Percentiles rank a stretch among this genome's conserved stretches.
These are phyloP conservation scores for Monosporascus sp. DNA, from an alignment of 2,329 filamentous ascomycete genomes.

Conservation along the genomic window DNA sequence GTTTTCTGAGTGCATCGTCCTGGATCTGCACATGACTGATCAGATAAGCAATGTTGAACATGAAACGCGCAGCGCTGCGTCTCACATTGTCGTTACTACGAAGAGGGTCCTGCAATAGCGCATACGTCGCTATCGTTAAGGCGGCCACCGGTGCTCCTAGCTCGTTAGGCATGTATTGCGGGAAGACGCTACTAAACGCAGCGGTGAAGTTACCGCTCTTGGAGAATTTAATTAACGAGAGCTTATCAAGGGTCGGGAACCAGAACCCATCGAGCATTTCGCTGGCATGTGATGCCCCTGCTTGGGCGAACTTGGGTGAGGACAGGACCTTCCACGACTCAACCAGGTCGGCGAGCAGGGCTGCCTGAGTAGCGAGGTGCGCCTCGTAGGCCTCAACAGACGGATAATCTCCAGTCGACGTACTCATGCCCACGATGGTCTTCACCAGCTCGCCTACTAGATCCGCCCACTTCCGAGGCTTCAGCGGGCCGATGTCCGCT, in stretches of 20 bases:
- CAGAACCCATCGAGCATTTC: conserved; percentile 22
- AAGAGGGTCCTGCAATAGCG: conserved; percentile 29
- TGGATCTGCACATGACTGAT: conserved; percentile 16
- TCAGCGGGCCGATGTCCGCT: conserved; percentile 29
- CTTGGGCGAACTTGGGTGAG: conserved; percentile 18
- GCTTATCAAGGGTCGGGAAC: conserved; percentile 23
- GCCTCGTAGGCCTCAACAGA: conserved; percentile 23
- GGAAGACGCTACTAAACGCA: conserved; percentile 31
- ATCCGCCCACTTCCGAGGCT: conserved; percentile 27
- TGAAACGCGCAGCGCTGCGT: conserved; percentile 18
- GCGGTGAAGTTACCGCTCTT: conserved; percentile 17
- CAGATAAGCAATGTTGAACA: conserved; percentile 19
- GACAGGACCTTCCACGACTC: conserved; percentile 37
- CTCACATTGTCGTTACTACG: conserved; percentile 15
- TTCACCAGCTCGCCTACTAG: conserved; percentile 30
- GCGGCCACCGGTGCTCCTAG: conserved; percentile 23
- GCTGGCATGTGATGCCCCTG: conserved; percentile 4
- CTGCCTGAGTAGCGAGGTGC: conserved; percentile 24
- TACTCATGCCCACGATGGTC: conserved; percentile 24
- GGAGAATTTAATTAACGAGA: conserved; percentile 11
- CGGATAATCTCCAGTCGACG: conserved; percentile 17
- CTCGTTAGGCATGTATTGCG: conserved; percentile 21
- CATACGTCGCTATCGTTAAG: conserved; percentile 34
- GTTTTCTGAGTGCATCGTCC: conserved; percentile 9
- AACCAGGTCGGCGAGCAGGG: conserved; percentile 33